Base-by-base conservation (phyloP, 1,139 yeast genomes). In the Candida smagusa region DNA sequence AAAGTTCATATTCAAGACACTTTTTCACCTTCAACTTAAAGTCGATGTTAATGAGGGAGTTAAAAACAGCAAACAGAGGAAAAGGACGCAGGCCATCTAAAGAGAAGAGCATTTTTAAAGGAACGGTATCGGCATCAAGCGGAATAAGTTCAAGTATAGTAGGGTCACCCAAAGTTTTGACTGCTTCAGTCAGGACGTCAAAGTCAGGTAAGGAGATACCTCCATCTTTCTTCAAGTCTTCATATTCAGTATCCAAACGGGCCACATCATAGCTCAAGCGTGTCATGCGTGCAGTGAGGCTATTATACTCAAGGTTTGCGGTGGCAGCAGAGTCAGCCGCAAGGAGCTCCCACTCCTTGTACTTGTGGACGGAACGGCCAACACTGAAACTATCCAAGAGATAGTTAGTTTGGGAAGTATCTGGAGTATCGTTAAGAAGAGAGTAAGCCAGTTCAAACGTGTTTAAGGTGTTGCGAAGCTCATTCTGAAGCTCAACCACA, bases 1-100 rank as follows among this genome's bases (percentile, higher is more conserved):
- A 53, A 2, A 68, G 52, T 39, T 69, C 75, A 45, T 63, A 60
- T 39, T 64, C 62, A 30, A 69, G 50, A 50, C 65, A 58, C 38
- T 56, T 48, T 41, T 62, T 56, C 34, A 68, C 47, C 25, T 72
- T 53, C 32, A 63, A 47, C 27, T 64, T 48, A 39, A 53, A 63
- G 44, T 71, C 77, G 7, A 62, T 50, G 36, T 66, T 61, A 2
- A 69, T 49, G 23, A 71, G 51, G 30, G 50, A 43, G 24, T 58
- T 56, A 44, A 71, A 63, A 8, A 49, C 52, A 8, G 52, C 53
- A 34, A 52, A 59, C 12, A 62, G 61, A 4, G 72, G 68, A 25
- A 54, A 46, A 3, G 67, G 63, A 29, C 61, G 51, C 4, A 38
- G 41, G 2, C 55, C 52, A 26, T 61, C 61, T 3, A 67, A 42